Base-by-base conservation (phyloP, 371 early-diverging fungal species). In the Choanephora cucurbitarum region DNA sequence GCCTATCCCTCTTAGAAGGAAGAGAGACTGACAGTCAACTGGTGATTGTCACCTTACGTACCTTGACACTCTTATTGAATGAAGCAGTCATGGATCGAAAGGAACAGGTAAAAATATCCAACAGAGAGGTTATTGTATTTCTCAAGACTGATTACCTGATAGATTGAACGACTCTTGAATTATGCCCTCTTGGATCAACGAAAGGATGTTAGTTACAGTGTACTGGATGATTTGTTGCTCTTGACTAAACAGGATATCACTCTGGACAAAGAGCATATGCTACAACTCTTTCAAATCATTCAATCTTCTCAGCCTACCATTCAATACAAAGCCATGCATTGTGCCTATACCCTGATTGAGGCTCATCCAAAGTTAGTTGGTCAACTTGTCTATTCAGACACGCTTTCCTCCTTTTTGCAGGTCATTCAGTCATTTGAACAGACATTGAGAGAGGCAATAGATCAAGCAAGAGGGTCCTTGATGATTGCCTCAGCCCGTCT, bases 1-100 rank as follows among this genome's bases (percentile, higher is more conserved):
- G 84, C 37, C 44, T 78, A 31, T 58, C 61, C 17, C 53, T 84
- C 15, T 57, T 84, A 24, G 62, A 72, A n/a, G 62, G 72, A 43
- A 60, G 66, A 40, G 54, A 64, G 41, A 53, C 58, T 13, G 75
- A 73, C 10, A 75, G 75, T 54, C 64, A 64, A 17, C 64, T 82
- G 5, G 62, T 72, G 0, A 66, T 67, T 22, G 76, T 72, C 0
- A 72, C 77, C 9, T 57, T 84, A 19, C 60, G 75, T 37, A 81
- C 82, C 6, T 55, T 84, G 42, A 80, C 82, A 0, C 46, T 73
- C 0, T 32, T 83, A 17, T 62, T 80, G 1, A 79, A 71, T 24
- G 67, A 81, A 60, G 80, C 78, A 5, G 51, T 80, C 1, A 72
- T 83, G 19, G 79, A 79, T 52, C 69, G 75, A 39, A 68, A 72